Base-by-base conservation (phyloP, 1,284 basidiomycete species). In the Taiwanofungus camphoratus region DNA sequence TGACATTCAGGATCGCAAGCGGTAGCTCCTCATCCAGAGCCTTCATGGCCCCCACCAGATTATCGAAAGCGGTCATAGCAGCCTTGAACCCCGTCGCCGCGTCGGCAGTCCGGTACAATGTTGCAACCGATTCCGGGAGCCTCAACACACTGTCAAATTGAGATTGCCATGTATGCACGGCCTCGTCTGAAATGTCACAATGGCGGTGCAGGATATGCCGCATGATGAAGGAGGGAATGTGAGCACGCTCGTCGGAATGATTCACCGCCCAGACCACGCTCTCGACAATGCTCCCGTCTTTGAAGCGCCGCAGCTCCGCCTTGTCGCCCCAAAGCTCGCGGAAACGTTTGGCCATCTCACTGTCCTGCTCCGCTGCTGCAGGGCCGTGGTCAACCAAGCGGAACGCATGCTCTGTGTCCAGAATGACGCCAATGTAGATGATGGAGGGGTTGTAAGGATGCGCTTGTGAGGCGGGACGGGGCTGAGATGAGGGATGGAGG, bases 241-340 rank as follows among this genome's bases (percentile, higher is more conserved):
- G 76, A 2, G 79, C 73, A 6, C 89, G 82, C 50, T 93, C 90
- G 49, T 92, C 88, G 0, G 73, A 70, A 4, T 72, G 80, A 49
- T 73, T 74, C 12, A 85, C 77, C 5, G 87, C 78, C 96, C 96
- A 99, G 0, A 98, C 92, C 11, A 99, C 92, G 58, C 89, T 92
- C 63, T 98, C 92, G 5, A 79, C 63, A 50, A 99, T 98, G 4
- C 86, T 77, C 0, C 95, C 95, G 57, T 99, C 94, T 62, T 97
- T 94, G 74, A 99, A 99, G 15, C 95, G 79, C n/a, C 96, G 79
- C 16, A 98, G 70, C 61, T 99, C 95, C 0, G 94, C 84, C 59
- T 91, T 90, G 38, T 81, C 72, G 1, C 94, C 95, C 96, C 96
- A 99, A 50, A 99, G 74, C 3, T 79, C 74, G 27, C 85, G 79